Conservation (phyloP, 2,329 filamentous ascomycete genomes). For the Clonostachys rosea region DNA sequence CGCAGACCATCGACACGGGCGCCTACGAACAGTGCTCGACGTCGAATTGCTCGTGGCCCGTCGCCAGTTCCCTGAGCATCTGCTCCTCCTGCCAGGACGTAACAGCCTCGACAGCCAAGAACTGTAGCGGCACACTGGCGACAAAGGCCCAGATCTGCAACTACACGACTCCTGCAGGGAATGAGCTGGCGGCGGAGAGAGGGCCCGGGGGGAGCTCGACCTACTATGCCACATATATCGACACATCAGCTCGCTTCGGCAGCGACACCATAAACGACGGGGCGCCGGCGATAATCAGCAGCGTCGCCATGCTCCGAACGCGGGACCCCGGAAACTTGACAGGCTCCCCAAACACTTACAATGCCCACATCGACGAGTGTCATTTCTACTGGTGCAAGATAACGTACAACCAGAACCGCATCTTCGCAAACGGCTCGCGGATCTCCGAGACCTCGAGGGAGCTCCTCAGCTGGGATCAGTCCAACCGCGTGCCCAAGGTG, state of each 20-base stretch:
- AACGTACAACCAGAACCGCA: background rate
- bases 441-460: background rate
- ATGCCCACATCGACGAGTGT: background rate
- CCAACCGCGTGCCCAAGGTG: background rate
- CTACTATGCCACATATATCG: background rate
- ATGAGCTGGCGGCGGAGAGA: background rate
- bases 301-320: too few relatives aligned
- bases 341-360: too few relatives aligned
- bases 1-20: background rate
- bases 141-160: background rate
- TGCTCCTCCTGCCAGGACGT: background rate
- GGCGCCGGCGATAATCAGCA: too few relatives aligned
- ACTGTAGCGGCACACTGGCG: background rate
- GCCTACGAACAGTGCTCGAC: background rate
- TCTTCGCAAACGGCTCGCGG: background rate
- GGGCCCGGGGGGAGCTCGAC: background rate
- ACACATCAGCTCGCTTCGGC: background rate
- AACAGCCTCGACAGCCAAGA: background rate
- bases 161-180: background rate
- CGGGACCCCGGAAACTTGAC: too few relatives aligned
- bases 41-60: background rate
- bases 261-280: background rate
- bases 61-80: background rate
- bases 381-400: background rate
- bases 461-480: background rate